Evolutionary conservation across 2,329 filamentous ascomycete genomes (phyloP), one percentile per base, ranked within the genome.

Genomic region (Sporothrix humicola): DNA sequence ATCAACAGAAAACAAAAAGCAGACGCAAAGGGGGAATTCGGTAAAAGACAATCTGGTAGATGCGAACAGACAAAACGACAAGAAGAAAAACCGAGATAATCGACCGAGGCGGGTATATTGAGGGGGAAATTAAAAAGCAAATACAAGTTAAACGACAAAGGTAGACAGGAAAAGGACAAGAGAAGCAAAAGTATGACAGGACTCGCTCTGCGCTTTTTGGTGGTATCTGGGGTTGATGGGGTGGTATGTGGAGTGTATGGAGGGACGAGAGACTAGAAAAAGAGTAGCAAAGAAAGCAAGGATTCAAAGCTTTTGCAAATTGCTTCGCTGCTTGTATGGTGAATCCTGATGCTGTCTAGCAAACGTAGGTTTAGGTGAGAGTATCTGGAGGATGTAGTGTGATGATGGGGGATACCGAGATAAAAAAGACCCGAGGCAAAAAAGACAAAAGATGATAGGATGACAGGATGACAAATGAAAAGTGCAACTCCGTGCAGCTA

Each of bases 31-130:
- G 44, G 61, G 42, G 42, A 66, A 48, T 66, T 17, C 10, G 26
- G 26, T 37, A 63, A 26, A 61, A 48, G 50, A 52, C 69, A 61
- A 46, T 72, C 50, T 72, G 54, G 69, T 52, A 58, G 56, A 61
- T 20, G 56, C 26, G 26, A 71, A 58, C 31, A 37, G 61, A 50
- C 58, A 52, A 59, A 71, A 59, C 20, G 44, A 23, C 46, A 26
- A 26, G 31, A 37, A 44, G n/a, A 65, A 58, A 42, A 42, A 56
- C 44, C 12, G 26, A 3, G 20, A 44, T 15, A 50, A 56, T 66
- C 26, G 65, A 69, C 65, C 56, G 46, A 69, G 72, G 46, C 26
- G 63, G 69, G 50, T 56, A 74, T 59, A 72, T 59, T 26, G 31
- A n/a, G 48, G 31, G 12, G 31, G 31, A 37, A 37, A 50, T 48